These are phyloP conservation scores for Globisporangium takayamanum DNA, from an alignment of 352 stramenopile genomes.

Conservation along the genomic window DNA sequence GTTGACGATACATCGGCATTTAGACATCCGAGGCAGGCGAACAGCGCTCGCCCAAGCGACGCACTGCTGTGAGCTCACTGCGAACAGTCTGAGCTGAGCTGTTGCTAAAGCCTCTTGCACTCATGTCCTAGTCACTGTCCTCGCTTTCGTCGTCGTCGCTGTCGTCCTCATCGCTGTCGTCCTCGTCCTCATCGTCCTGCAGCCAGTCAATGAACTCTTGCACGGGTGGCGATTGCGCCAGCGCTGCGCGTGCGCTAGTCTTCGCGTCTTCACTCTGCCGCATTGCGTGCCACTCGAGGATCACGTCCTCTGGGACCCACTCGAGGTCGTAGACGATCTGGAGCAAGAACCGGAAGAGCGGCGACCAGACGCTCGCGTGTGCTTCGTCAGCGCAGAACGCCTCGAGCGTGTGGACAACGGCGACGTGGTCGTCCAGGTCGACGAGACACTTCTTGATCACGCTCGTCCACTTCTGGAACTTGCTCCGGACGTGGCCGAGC, in stretches of 20 bases:
- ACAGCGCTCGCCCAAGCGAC: too few relatives aligned
- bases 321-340: slow-evolving; percentile 93
- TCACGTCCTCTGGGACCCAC: slow-evolving; percentile 89
- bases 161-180: slow-evolving; percentile 33
- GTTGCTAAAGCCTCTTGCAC: not conserved
- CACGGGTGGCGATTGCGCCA: slow-evolving; percentile 73
- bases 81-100: too few relatives aligned
- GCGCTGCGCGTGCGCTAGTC: slow-evolving; percentile 18
- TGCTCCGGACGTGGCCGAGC: slow-evolving; percentile 71
- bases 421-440: slow-evolving; percentile 60
- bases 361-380: slow-evolving; percentile 46
- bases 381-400: slow-evolving; percentile 39
- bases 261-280: slow-evolving; percentile 35
- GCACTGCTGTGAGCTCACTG: too few relatives aligned
- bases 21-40: too few relatives aligned
- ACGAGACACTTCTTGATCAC: slow-evolving; percentile 90
- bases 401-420: slow-evolving; percentile 56
- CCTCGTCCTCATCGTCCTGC: slow-evolving; percentile 59
- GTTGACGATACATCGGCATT: too few relatives aligned
- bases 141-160: slow-evolving; percentile 24
- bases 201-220: slow-evolving; percentile 94
- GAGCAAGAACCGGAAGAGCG: slow-evolving; percentile 90
- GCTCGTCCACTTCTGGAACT: slow-evolving; percentile 87
- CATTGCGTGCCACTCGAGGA: slow-evolving; percentile 85
- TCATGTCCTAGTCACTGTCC: slow-evolving; percentile 4